phyloP scores from a whole-genome alignment of 2,329 filamentous ascomycete species.

The Aquanectria penicillioides region DNA sequence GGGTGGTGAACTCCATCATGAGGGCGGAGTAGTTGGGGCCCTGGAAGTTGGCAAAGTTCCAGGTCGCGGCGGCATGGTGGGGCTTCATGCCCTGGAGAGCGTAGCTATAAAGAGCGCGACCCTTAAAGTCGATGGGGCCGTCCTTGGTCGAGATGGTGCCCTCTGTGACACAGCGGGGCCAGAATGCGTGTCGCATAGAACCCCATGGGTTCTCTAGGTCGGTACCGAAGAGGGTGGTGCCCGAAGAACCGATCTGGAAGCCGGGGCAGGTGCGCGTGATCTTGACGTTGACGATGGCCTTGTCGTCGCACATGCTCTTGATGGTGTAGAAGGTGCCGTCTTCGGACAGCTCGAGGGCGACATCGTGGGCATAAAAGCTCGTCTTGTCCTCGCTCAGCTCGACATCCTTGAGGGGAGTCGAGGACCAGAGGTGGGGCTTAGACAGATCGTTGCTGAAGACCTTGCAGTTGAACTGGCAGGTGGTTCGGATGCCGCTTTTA shows the following conservation, averaged over 20 bases:
- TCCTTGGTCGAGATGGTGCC: slow-evolving; percentile 87
- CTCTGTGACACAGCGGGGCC: slow-evolving; percentile 85
- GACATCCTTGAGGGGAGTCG: slow-evolving; percentile 80
- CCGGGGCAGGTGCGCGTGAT: slow-evolving; percentile 80
- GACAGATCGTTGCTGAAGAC: slow-evolving; percentile 81
- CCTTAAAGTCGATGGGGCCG: slow-evolving; percentile 83
- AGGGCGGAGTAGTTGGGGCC: slow-evolving; percentile 86
- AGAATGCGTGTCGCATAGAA: slow-evolving; percentile 90
- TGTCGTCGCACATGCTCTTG: slow-evolving; percentile 87
- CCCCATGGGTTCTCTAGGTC: slow-evolving; percentile 91
- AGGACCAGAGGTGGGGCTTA: slow-evolving; percentile 83
- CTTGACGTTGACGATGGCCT: slow-evolving; percentile 86
- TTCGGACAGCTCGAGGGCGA: slow-evolving; percentile 85
- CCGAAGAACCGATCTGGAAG: slow-evolving; percentile 86
- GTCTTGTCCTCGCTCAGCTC: slow-evolving; percentile 86
- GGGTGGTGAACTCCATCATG: slow-evolving; percentile 96
- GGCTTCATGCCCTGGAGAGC: slow-evolving; percentile 99
- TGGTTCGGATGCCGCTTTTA: slow-evolving; percentile 84
- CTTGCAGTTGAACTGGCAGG: slow-evolving; percentile 94
- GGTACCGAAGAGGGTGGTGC: slow-evolving; percentile 86
- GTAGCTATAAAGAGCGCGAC: slow-evolving; percentile 81
- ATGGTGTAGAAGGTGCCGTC: slow-evolving; percentile 86
- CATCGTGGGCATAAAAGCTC: slow-evolving; percentile 86
- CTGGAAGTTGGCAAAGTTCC: slow-evolving; percentile 96
- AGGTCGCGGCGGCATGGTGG: slow-evolving; percentile 89